These are phyloP conservation scores for Hortaea sp. DNA, from an alignment of 2,329 filamentous ascomycete genomes.

Conservation along the genomic window DNA sequence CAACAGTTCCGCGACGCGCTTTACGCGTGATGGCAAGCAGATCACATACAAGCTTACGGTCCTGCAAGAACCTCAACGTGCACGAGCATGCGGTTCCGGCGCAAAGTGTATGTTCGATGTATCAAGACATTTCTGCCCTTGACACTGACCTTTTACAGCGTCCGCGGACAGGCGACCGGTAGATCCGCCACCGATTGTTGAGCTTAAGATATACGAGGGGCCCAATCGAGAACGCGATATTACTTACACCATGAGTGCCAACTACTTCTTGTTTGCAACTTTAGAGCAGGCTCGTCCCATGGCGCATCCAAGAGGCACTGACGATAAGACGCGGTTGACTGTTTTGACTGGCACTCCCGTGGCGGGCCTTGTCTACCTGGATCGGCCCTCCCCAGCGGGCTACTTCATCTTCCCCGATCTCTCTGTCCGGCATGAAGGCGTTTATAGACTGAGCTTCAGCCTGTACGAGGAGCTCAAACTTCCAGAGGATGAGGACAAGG, in stretches of 20 bases:
- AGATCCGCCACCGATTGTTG: constrained; percentile 88
- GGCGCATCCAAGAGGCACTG: constrained; percentile 66
- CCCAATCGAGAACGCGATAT: constrained; percentile 40
- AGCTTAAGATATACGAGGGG: constrained; percentile 76
- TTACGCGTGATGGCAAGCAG: constrained; percentile 64
- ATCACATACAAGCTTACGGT: constrained; percentile 77
- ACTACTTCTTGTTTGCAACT: constrained; percentile 94
- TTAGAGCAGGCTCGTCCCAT: constrained; percentile 77
- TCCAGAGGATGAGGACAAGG: constrained; percentile 61
- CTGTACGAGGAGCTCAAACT: constrained; percentile 92
- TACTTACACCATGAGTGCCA: constrained; percentile 88
- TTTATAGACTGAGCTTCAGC: constrained; percentile 83
- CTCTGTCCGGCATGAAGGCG: constrained; percentile 89
- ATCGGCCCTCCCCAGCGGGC: constrained; percentile 66
- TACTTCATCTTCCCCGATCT: constrained; percentile 98
- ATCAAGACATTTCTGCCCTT: not conserved
- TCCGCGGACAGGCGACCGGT: constrained; percentile 84
- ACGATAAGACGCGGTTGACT: constrained; percentile 56
- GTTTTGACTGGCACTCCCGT: constrained; percentile 91
- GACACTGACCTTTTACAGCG: constrained; percentile 38
- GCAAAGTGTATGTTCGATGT: constrained; percentile 69
- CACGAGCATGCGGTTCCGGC: constrained; percentile 87
- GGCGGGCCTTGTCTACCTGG: constrained; percentile 90
- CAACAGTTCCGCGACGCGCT: constrained; percentile 41
- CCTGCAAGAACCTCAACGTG: constrained; percentile 88